A percentile compares a stretch with the other conserved stretches of the same genome.
These are phyloP conservation scores for Escallonia herrerae DNA, from an alignment of 129 eudicot species.

Conservation along the genomic window DNA sequence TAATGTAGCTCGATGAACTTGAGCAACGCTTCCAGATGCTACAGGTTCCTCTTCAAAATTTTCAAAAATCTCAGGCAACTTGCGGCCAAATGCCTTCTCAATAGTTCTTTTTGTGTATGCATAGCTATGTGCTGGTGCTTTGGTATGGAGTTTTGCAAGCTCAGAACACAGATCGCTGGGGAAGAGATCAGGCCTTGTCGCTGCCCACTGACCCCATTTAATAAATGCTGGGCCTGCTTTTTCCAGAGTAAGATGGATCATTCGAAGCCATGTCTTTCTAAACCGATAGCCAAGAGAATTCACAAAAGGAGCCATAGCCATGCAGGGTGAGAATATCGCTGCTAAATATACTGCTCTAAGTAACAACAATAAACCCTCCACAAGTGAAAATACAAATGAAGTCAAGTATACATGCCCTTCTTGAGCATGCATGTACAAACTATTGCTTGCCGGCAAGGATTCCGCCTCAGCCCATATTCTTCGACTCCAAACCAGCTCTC, in stretches of 20 bases:
- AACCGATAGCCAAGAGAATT: constrained; percentile 65
- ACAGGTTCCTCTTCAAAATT: constrained; percentile 84
- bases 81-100: constrained; percentile 84
- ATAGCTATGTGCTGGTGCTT: constrained; percentile 87
- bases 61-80: constrained; percentile 72
- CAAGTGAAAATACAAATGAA: constrained; percentile 38
- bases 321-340: constrained; percentile 68
- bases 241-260: constrained; percentile 66
- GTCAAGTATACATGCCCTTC: constrained; percentile 63
- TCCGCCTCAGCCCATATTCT: constrained; percentile 53
- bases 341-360: constrained; percentile 75
- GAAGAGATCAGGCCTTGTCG: constrained; percentile 92
- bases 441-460: constrained; percentile 30
- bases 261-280: constrained; percentile 65
- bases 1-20: constrained; percentile 80
- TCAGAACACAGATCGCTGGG: constrained; percentile 66
- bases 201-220: constrained; percentile 99
- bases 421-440: constrained; percentile 67
- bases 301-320: constrained; percentile 86
- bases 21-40: constrained; percentile 97
- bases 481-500: constrained; percentile 52
- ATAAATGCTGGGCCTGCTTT: constrained; percentile 94
- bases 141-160: constrained; percentile 75
- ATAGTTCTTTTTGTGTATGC: constrained; percentile 59
- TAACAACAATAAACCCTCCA: constrained; percentile 56